Conservation (phyloP, 2,329 filamentous ascomycete genomes). For the Monosporascus ibericus region DNA sequence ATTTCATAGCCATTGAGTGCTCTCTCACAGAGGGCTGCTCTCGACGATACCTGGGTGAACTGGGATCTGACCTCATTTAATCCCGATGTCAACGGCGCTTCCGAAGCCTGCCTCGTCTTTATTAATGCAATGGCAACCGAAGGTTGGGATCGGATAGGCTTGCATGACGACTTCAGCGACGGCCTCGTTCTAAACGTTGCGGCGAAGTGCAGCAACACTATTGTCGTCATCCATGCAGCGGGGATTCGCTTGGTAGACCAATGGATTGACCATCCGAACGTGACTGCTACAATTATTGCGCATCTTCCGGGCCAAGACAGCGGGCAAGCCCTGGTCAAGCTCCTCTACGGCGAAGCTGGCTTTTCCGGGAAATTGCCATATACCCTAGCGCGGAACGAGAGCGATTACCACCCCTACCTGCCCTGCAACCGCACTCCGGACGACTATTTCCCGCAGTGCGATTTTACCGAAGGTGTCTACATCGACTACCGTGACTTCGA, state of each 20-base stretch:
- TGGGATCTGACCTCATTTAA: conserved; percentile 45
- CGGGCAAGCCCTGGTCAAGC: conserved; percentile 47
- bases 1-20: conserved; percentile 46
- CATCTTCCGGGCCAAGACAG: conserved; percentile 62
- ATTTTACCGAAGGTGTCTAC: conserved; percentile 53
- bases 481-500: conserved; percentile 63
- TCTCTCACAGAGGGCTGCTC: conserved; percentile 45
- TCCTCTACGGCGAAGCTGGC: conserved; percentile 51
- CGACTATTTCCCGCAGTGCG: conserved; percentile 22
- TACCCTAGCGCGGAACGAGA: conserved; percentile 49
- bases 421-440: conserved; percentile 34
- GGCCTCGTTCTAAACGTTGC: conserved; percentile 54
- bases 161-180: conserved; percentile 65
- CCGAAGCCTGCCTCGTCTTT: conserved; percentile 60
- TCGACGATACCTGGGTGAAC: conserved; percentile 51
- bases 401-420: conserved; percentile 45
- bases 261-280: conserved; percentile 60
- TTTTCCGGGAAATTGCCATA: conserved; percentile 57
- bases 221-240: conserved; percentile 59
- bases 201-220: conserved; percentile 52
- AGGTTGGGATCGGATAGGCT: conserved; percentile 59
- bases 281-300: conserved; percentile 58
- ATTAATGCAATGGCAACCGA: conserved; percentile 71
- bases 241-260: conserved; percentile 55
- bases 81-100: conserved; percentile 38